These are phyloP conservation scores for Candida peoriensis DNA, from an alignment of 805 yeast species.

Conservation along the genomic window DNA sequence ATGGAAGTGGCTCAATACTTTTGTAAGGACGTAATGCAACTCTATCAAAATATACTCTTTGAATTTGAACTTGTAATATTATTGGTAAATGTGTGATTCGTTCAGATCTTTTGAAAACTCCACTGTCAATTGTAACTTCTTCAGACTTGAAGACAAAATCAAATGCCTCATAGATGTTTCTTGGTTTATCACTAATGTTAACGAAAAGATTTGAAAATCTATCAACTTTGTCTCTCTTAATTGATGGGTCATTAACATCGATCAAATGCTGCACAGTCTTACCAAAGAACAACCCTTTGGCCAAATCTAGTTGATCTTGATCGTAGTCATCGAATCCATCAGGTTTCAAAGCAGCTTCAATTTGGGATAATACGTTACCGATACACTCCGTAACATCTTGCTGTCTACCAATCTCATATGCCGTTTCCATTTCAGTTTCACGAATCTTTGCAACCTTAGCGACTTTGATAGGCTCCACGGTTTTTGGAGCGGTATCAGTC, in stretches of 20 bases:
- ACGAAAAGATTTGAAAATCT: constrained; percentile 78
- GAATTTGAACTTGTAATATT: constrained; percentile 86
- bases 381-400: constrained; percentile 98
- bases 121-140: constrained; percentile 62
- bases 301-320: constrained; percentile 76
- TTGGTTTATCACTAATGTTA: constrained; percentile 84
- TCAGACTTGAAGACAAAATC: constrained; percentile 75
- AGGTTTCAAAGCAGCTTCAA: constrained; percentile 84
- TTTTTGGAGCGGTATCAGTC: constrained; percentile 2
- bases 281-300: constrained; percentile 81
- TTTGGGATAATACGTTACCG: constrained; percentile 85
- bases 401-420: constrained; percentile 81
- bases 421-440: constrained; percentile 65
- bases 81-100: constrained; percentile 71
- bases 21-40: constrained; percentile 71
- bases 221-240: constrained; percentile 54
- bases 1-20: constrained; percentile 75
- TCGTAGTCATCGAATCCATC: constrained; percentile 54
- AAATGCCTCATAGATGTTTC: constrained; percentile 83
- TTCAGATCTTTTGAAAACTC: constrained; percentile 67
- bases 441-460: constrained; percentile 28
- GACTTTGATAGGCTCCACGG: constrained; percentile 8
- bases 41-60: constrained; percentile 86
- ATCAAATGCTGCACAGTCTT: constrained; percentile 72
- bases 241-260: constrained; percentile 35